These are phyloP conservation scores for Urtica urens DNA, from an alignment of 306 rosid genomes.

Conservation along the genomic window DNA sequence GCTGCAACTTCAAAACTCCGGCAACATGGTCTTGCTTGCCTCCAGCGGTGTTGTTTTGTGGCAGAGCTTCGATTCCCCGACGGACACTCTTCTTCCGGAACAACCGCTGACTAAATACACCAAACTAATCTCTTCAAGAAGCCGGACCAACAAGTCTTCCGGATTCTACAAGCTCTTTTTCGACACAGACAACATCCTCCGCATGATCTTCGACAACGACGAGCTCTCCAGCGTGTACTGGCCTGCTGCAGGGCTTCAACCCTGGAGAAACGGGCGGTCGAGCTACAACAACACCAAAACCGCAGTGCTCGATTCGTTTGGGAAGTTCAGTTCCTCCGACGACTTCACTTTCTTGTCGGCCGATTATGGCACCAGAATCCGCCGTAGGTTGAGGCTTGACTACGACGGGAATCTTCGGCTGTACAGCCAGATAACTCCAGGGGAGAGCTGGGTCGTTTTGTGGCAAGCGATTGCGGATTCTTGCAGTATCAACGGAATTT, in stretches of 20 bases:
- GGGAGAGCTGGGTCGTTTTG: slow-evolving; percentile 23
- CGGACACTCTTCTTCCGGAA: slow-evolving; percentile 37
- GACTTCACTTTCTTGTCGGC: slow-evolving; percentile 20
- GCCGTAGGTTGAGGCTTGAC: slow-evolving; percentile 36
- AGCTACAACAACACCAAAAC: slow-evolving; percentile 33
- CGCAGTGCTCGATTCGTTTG: slow-evolving; percentile 30
- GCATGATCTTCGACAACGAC: slow-evolving; percentile 37
- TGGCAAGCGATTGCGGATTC: slow-evolving; percentile 39
- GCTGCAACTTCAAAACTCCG: slow-evolving; percentile 17
- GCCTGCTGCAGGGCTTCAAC: slow-evolving; percentile 33
- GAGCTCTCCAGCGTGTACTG: slow-evolving; percentile 43
- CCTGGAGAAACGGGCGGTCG: slow-evolving; percentile 24
- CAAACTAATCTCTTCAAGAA: slow-evolving; percentile 34
- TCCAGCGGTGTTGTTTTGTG: slow-evolving; percentile 17
- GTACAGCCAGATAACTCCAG: slow-evolving; percentile 24
- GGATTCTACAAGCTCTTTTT: slow-evolving; percentile 39
- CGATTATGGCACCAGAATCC: slow-evolving; percentile 26
- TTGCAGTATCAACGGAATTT: slow-evolving; percentile 38
- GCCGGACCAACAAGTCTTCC: slow-evolving; percentile 31
- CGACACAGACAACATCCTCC: slow-evolving; percentile 34
- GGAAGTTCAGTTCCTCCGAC: slow-evolving; percentile 42
- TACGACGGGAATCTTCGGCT: slow-evolving; percentile 41
- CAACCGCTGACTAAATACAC: slow-evolving; percentile 28
- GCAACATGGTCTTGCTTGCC: slow-evolving; percentile 29
- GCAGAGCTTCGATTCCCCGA: slow-evolving; percentile 41